Evolutionary conservation across 352 stramenopile genomes (phyloP).

Genomic region (Nothophytophthora sp.): DNA sequence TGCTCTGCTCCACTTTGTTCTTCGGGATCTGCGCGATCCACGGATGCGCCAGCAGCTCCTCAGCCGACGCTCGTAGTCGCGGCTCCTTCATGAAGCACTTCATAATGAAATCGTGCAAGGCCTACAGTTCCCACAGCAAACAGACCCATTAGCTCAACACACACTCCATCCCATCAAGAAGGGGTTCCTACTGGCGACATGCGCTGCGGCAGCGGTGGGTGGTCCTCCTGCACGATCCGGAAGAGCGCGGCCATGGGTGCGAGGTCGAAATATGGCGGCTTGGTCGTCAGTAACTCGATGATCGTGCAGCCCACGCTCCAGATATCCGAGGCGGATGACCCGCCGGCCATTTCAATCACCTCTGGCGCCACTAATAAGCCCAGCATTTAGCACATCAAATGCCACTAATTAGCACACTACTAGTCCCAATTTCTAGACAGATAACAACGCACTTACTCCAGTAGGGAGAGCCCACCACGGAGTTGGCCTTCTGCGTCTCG

Average conservation of each 20-base stretch:
- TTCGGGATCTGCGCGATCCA: slow-evolving; percentile 91
- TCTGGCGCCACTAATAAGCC: slow-evolving; percentile 91
- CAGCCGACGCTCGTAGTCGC: slow-evolving; percentile 69
- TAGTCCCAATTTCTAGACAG: neutral
- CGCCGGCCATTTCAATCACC: slow-evolving; percentile 95
- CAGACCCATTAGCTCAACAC: no score
- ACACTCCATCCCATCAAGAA: no score
- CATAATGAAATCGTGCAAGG: slow-evolving; percentile 92
- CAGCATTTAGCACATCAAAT: slow-evolving; percentile 1
- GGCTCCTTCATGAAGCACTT: slow-evolving; percentile 94
- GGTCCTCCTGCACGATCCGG: slow-evolving; percentile 93
- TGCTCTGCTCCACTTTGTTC: slow-evolving; percentile 89
- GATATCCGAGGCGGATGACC: slow-evolving; percentile 93
- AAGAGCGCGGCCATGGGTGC: slow-evolving; percentile 91
- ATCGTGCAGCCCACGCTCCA: slow-evolving; percentile 96
- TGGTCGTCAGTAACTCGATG: slow-evolving; percentile 93
- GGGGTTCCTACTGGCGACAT: slow-evolving; percentile 71
- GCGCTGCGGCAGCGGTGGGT: slow-evolving; percentile 87
- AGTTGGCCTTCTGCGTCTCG: slow-evolving; percentile 88
- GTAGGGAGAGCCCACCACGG: slow-evolving; percentile 94
- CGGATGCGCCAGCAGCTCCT: slow-evolving; percentile 87
- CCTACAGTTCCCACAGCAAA: slow-evolving; percentile 37
- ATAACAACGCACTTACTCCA: slow-evolving; percentile 75
- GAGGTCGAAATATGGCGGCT: slow-evolving; percentile 94
- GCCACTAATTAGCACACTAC: neutral